Evolutionary conservation across 2,329 filamentous ascomycete species (phyloP).

Genomic region (Talaromyces islandicus): DNA sequence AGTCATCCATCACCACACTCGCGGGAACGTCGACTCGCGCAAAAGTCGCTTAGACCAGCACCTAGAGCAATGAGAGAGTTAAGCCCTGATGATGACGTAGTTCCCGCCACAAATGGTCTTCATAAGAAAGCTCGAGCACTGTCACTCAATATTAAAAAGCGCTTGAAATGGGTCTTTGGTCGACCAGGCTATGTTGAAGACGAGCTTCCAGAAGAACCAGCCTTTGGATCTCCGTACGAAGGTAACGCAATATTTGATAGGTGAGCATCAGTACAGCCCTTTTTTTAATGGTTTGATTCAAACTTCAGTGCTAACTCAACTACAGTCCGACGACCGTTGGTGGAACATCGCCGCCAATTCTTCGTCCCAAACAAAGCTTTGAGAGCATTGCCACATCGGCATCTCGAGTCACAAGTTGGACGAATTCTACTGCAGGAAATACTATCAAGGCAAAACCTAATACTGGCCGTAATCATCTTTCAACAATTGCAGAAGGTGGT

Average conservation of each 20-base stretch:
- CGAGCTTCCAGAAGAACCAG: slow-evolving; percentile 17
- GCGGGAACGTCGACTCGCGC: slow-evolving; percentile 20
- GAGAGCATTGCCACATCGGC: slow-evolving; percentile 29
- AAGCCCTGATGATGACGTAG: slow-evolving; percentile 11
- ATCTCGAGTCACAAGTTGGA: slow-evolving; percentile 46
- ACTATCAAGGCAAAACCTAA: slow-evolving; percentile 30
- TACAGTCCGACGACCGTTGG: neutral
- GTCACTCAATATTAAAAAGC: slow-evolving; percentile 37
- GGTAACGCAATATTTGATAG: slow-evolving; percentile 15
- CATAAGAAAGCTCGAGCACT: slow-evolving; percentile 30
- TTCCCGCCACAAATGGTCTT: slow-evolving; percentile 10
- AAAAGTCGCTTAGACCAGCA: slow-evolving; percentile 33
- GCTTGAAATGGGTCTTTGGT: slow-evolving; percentile 36
- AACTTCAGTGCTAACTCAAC: neutral
- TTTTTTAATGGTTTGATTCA: neutral
- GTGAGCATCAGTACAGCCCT: neutral
- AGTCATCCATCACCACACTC: slow-evolving; percentile 20
- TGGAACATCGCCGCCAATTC: slow-evolving; percentile 15
- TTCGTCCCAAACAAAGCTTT: slow-evolving; percentile 22
- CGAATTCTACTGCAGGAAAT: slow-evolving; percentile 39
- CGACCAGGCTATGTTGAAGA: slow-evolving; percentile 20
- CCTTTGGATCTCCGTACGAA: slow-evolving; percentile 18
- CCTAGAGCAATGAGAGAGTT: slow-evolving; percentile 24
- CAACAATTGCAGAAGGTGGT: slow-evolving; percentile 39
- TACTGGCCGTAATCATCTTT: slow-evolving; percentile 32